Conservation (phyloP, 2,329 filamentous ascomycete genomes). For the Monilinia laxa region DNA sequence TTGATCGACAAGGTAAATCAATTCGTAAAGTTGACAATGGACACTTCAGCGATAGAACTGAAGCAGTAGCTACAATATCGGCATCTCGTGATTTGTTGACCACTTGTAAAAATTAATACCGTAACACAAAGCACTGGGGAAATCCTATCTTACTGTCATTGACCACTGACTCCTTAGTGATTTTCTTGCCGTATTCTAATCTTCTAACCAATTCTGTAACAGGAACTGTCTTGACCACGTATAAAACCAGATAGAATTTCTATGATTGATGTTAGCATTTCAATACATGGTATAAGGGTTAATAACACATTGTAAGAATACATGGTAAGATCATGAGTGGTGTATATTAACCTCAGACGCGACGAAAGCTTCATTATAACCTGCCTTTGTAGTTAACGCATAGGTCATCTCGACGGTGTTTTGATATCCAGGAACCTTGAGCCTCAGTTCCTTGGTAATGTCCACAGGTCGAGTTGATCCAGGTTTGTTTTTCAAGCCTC, state of each 20-base stretch:
- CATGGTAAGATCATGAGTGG: constrained; percentile 27
- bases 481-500: constrained; percentile 92
- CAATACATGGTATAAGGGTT: background rate
- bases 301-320: constrained; percentile 18
- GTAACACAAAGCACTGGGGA: background rate
- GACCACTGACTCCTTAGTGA: constrained; percentile 79
- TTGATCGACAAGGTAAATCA: constrained; percentile 73
- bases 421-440: constrained; percentile 63
- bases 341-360: constrained; percentile 24
- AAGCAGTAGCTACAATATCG: constrained; percentile 86
- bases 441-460: constrained; percentile 73
- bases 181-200: constrained; percentile 67
- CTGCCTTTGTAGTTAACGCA: constrained; percentile 83
- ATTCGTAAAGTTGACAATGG: constrained; percentile 86
- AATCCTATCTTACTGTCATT: constrained; percentile 65
- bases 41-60: constrained; percentile 87
- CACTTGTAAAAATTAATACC: constrained; percentile 53
- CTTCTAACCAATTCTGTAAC: constrained; percentile 69
- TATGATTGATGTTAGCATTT: constrained; percentile 41
- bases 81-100: constrained; percentile 77
- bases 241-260: constrained; percentile 72
- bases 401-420: constrained; percentile 88
- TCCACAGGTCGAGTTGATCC: constrained; percentile 93
- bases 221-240: constrained; percentile 71
- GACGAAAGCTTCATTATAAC: constrained; percentile 38